A percentile compares a stretch with the other conserved stretches of the same genome.
phyloP scores from a whole-genome alignment of 2,329 filamentous ascomycete species.

The Rutstroemia sydowiana region DNA sequence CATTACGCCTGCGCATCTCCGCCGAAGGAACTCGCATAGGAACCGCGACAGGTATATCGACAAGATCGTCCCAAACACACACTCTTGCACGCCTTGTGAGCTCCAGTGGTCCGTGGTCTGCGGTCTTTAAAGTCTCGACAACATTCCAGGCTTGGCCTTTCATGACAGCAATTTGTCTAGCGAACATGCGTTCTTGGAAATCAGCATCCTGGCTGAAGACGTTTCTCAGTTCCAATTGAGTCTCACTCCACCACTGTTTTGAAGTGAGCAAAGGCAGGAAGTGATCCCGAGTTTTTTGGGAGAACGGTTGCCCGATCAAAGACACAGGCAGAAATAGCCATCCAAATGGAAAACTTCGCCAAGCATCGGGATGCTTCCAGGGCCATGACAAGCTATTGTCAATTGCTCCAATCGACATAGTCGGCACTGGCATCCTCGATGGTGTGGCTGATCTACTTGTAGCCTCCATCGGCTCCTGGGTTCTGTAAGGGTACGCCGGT shows the following conservation, averaged over 20 bases:
- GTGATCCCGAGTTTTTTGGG: constrained; percentile 84
- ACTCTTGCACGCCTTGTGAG: constrained; percentile 84
- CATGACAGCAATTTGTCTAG: constrained; percentile 97
- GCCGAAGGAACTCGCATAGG: constrained; percentile 78
- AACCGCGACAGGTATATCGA: constrained; percentile 90
- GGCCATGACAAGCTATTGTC: constrained; percentile 98
- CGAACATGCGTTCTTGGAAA: constrained; percentile 98
- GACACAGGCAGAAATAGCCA: constrained; percentile 98
- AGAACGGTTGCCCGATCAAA: constrained; percentile 92
- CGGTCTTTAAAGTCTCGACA: constrained; percentile 88
- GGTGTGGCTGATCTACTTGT: constrained; percentile 41
- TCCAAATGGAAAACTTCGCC: constrained; percentile 86
- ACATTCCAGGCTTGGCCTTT: constrained; percentile 99
- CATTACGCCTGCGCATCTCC: constrained; percentile 68
- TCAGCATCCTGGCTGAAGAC: constrained; percentile 90
- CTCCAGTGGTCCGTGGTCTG: constrained; percentile 88
- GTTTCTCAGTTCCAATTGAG: constrained; percentile 74
- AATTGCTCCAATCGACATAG: constrained; percentile 80
- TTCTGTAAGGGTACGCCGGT: constrained; percentile 59
- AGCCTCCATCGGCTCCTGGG: constrained; percentile 79
- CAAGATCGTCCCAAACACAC: constrained; percentile 95
- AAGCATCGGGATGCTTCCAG: constrained; percentile 61
- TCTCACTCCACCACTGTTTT: constrained; percentile 94
- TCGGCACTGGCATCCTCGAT: constrained; percentile 22
- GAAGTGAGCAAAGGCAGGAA: constrained; percentile 95